Conservation (phyloP, 495 filamentous ascomycete genomes). For the Tuber magnatum region DNA sequence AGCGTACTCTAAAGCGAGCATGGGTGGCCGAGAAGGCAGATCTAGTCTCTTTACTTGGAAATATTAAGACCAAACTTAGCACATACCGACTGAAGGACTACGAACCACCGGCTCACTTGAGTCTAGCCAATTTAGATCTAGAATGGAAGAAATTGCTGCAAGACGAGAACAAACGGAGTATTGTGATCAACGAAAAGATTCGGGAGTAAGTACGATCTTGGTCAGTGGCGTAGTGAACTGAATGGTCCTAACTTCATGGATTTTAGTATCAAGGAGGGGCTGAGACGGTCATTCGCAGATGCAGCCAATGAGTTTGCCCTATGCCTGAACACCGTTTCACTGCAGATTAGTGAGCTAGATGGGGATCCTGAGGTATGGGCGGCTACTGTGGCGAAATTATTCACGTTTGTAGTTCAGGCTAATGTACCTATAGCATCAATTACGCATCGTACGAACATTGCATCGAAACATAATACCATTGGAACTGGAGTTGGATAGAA, state of each 20-base stretch:
- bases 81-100: constrained; percentile 89
- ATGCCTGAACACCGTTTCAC: constrained; percentile 83
- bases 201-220: constrained; percentile 57
- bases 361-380: constrained; percentile 70
- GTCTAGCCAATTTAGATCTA: constrained; percentile 66
- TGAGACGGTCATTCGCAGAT: constrained; percentile 88
- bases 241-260: not conserved
- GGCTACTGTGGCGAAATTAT: not conserved
- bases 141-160: constrained; percentile 74
- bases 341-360: constrained; percentile 87
- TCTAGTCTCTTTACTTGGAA: constrained; percentile 84
- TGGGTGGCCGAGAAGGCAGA: constrained; percentile 99
- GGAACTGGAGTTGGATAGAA: constrained; percentile 67
- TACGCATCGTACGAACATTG: constrained; percentile 72
- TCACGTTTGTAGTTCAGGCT: constrained; percentile 8
- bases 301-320: constrained; percentile 96
- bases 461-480: constrained; percentile 76
- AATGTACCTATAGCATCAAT: constrained; percentile 52
- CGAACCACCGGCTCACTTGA: constrained; percentile 74
- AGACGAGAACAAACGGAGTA: constrained; percentile 75
- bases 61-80: constrained; percentile 95
- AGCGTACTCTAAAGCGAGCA: constrained; percentile 74
- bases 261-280: constrained; percentile 76
- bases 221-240: not conserved
- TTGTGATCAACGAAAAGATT: constrained; percentile 95